phyloP scores from a whole-genome alignment of 140 eudicot genomes.

The Flaveria floridana region DNA sequence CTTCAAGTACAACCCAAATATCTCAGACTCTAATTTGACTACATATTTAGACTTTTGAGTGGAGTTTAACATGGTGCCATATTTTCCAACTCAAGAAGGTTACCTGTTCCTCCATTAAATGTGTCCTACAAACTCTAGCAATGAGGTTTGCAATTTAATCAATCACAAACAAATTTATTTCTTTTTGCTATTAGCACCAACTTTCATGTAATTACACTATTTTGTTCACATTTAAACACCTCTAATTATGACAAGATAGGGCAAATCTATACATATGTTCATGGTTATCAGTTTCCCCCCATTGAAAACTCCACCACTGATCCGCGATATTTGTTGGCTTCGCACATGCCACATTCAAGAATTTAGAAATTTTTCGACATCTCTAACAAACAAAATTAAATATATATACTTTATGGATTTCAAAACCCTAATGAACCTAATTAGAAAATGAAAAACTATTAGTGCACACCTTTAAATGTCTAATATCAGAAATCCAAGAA shows the following conservation, averaged over 20 bases:
- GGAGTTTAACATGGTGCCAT: conserved; percentile 3
- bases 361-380: neutral
- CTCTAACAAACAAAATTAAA: neutral
- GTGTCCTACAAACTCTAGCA: conserved; percentile 13
- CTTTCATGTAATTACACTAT: conserved; percentile 1
- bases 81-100: conserved; percentile 11
- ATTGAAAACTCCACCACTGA: neutral
- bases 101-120: neutral
- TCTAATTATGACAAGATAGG: neutral
- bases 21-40: neutral
- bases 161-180: neutral
- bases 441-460: neutral
- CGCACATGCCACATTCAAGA: neutral
- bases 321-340: neutral
- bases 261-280: conserved; percentile 12
- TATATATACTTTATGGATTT: conserved; percentile 14
- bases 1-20: neutral
- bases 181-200: conserved; percentile 8
- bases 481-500: conserved; percentile 14
- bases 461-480: neutral
- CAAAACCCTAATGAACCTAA: conserved; percentile 27
- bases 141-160: conserved; percentile 5
- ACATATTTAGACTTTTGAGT: neutral
- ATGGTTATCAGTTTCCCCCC: conserved; percentile 15
- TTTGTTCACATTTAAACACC: neutral